Conservation (phyloP, 2,329 filamentous ascomycete genomes). For the Colletotrichum aenigma region DNA sequence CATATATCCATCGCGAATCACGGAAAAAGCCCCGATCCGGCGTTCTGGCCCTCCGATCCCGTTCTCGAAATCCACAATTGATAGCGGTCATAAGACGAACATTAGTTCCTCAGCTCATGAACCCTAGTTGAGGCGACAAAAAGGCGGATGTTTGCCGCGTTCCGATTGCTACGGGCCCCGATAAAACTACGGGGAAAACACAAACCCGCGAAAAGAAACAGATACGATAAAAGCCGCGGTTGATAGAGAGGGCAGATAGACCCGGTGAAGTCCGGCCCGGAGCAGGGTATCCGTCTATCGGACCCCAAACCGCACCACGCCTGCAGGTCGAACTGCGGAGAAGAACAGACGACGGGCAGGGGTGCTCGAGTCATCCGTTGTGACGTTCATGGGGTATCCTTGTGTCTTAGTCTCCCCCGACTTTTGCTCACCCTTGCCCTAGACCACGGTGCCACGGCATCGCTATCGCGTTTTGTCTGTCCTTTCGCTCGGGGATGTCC, state of each 20-base stretch:
- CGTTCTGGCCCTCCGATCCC: neutral
- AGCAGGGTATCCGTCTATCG: neutral
- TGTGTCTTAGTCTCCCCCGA: neutral
- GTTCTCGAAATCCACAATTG: slow-evolving; percentile 6
- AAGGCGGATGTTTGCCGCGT: neutral
- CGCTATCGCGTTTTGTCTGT: neutral
- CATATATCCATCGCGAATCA: slow-evolving; percentile 5
- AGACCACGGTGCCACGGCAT: neutral
- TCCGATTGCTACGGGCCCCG: neutral
- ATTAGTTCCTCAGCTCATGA: neutral
- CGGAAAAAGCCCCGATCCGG: neutral
- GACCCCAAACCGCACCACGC: neutral
- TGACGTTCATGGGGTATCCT: neutral
- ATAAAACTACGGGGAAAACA: neutral
- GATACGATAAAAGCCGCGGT: neutral
- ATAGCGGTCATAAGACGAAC: slow-evolving; percentile 8
- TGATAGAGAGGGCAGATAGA: neutral
- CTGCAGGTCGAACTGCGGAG: slow-evolving; percentile 9
- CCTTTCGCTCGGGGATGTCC: slow-evolving; percentile 4
- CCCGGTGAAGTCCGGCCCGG: slow-evolving; percentile 16
- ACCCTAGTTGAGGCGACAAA: neutral
- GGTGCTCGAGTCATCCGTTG: neutral
- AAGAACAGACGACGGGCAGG: neutral
- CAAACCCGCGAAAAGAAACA: neutral
- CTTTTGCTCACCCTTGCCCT: neutral